These are phyloP conservation scores for Dothideomycetes sp. DNA, from an alignment of 2,329 filamentous ascomycete genomes.

Conservation along the genomic window DNA sequence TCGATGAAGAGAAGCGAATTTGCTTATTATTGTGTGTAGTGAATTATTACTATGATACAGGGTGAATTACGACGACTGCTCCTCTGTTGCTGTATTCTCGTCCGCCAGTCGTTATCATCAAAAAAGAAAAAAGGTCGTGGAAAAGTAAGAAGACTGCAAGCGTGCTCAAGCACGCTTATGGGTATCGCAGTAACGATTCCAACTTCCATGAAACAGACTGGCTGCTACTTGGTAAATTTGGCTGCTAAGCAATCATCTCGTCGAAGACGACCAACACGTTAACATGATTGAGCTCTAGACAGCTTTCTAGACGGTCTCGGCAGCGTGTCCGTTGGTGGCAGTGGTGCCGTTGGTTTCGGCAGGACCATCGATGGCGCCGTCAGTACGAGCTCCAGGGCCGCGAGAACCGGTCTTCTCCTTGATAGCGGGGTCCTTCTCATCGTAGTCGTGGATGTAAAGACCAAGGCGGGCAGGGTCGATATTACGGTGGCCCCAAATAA, in stretches of 20 bases:
- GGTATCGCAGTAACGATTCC: no score
- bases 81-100: no score
- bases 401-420: conserved; percentile 17
- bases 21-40: conserved; percentile 9
- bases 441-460: conserved; percentile 41
- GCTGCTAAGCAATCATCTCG: no score
- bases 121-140: not conserved
- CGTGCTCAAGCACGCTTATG: conserved; percentile 2
- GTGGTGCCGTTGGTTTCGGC: conserved; percentile 17
- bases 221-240: no score
- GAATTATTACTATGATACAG: not conserved
- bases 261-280: no score
- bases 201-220: not conserved
- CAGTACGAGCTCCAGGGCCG: conserved; percentile 17
- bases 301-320: conserved; percentile 11
- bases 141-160: conserved; percentile 1
- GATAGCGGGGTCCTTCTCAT: conserved; percentile 29
- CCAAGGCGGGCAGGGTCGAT: conserved; percentile 52
- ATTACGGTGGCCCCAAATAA: conserved; percentile 54
- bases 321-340: not conserved
- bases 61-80: no score
- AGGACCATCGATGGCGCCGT: conserved; percentile 19
- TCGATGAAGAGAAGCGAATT: no score
- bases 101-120: conserved; percentile 10
- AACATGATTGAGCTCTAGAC: no score